A percentile compares a stretch with the other conserved stretches of the same genome.
Evolutionary conservation across 1,284 basidiomycete species (phyloP).

Genomic region (Leccinum pachyderme): DNA sequence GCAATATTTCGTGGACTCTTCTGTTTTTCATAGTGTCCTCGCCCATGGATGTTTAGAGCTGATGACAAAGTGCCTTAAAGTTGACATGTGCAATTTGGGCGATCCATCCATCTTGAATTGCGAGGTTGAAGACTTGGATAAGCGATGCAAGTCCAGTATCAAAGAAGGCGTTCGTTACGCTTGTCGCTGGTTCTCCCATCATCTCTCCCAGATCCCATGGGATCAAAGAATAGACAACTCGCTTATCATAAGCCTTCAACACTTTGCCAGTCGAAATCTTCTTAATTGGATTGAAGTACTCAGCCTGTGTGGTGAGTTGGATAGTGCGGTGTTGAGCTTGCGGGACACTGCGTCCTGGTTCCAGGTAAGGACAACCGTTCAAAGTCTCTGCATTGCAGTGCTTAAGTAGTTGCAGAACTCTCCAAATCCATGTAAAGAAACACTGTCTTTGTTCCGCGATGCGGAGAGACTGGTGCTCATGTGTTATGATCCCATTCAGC

Average conservation of each 20-base stretch:
- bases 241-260: constrained; percentile 14
- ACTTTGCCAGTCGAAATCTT: constrained; percentile 13
- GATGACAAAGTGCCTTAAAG: constrained; percentile 16
- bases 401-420: constrained; percentile 6
- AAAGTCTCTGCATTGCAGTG: background rate
- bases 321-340: constrained; percentile 15
- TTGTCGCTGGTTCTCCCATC: constrained; percentile 23
- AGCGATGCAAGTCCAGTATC: constrained; percentile 11
- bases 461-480: constrained; percentile 24
- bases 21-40: constrained; percentile 13
- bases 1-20: constrained; percentile 14
- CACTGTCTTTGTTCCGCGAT: constrained; percentile 13
- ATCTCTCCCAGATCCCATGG: constrained; percentile 14
- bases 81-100: constrained; percentile 18
- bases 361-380: constrained; percentile 9
- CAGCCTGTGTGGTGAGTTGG: constrained; percentile 19
- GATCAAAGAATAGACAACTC: constrained; percentile 2
- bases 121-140: constrained; percentile 15
- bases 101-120: constrained; percentile 17
- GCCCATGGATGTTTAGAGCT: constrained; percentile 19
- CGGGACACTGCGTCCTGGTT: constrained; percentile 16
- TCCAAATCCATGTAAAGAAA: constrained; percentile 4
- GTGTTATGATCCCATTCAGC: constrained; percentile 21
- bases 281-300: constrained; percentile 25
- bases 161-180: constrained; percentile 20